These are phyloP conservation scores for Paratinospora sagittata DNA, from an alignment of 164 flowering plant genomes.

Conservation along the genomic window DNA sequence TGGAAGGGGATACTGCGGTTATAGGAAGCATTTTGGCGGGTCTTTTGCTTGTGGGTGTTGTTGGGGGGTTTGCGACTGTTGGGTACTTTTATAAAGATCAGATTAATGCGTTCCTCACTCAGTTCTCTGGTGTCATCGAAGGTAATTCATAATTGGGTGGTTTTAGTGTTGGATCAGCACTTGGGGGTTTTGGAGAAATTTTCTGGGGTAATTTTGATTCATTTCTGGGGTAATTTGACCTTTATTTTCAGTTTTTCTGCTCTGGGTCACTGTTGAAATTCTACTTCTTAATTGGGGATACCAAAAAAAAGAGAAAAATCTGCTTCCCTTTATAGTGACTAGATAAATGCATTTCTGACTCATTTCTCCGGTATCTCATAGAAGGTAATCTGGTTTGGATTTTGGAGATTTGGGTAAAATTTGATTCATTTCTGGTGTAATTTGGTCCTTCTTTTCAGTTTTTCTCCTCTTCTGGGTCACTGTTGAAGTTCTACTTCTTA, in stretches of 20 bases:
- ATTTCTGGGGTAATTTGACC: background rate
- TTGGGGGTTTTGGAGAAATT: too few species aligned
- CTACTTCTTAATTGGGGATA: too few species aligned
- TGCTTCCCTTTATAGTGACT: too few species aligned
- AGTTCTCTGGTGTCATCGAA: constrained; percentile 78
- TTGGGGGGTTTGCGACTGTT: constrained; percentile 76
- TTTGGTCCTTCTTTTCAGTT: background rate
- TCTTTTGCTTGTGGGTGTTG: constrained; percentile 71
- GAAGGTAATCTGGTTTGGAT: background rate
- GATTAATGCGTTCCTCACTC: constrained; percentile 72
- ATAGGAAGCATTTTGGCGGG: constrained; percentile 91
- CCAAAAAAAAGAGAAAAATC: too few species aligned
- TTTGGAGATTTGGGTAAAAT: background rate
- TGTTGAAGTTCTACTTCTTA: too few species aligned
- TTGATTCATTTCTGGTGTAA: background rate
- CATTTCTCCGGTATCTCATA: too few species aligned
- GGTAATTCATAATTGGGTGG: constrained; percentile 47
- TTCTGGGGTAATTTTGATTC: background rate
- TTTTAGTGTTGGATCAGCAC: too few species aligned
- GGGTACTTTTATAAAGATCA: constrained; percentile 87
- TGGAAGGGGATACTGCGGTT: constrained; percentile 45
- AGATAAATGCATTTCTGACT: too few species aligned
- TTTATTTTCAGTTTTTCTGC: background rate
- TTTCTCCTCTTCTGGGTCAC: too few species aligned
- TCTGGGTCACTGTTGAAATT: too few species aligned